Evolutionary conservation across 106 monocot species (phyloP), one percentile per base, ranked within the genome.

Genomic region (Narthecium ossifragum): DNA sequence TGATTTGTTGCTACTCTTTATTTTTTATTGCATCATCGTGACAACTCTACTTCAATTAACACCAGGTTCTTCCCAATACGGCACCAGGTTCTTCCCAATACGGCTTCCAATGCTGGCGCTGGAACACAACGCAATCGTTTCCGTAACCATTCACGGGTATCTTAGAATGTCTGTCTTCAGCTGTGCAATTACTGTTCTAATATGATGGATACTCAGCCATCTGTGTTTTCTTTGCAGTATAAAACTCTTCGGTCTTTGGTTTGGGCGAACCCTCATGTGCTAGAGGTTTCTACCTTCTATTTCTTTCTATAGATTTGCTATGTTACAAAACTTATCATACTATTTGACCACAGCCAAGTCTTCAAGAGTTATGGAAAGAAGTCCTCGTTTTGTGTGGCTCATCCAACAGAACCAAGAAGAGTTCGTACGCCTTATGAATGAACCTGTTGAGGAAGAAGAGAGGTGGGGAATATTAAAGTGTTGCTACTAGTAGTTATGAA

Each of bases 341-440:
- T 54, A 1, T 75, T 15, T 39, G 36, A 1, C 34, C 25, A 46
- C 51, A 92, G 92, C 92, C 92, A 26, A 84, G 87, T 71, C 87
- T 92, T 62, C 87, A 88, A 78, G 92, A 92, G 52, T 73, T 92
- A 17, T 86, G 84, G 25, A 92, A 78, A 55, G 87, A 92, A 54
- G 88, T 61, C 92, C 92, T 17, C 80, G 78, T 6, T 62, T 92
- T 26, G 65, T 92, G 83, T 77, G 83, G 59, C 63, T 92, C 54
- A 92, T 92, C 67, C 92, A 92, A 70, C 84, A 92, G 47, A 73
- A 92, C 59, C 92, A 84, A 58, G 75, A 72, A 34, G 92, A 92
- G 39, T 92, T 92, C 71, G 72, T 92, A 34, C 83, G 83, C 29
- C 66, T 92, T 63, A 58, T 92, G 11, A 92, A 87, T 59, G 87